Base-by-base conservation (phyloP, 495 filamentous ascomycete genomes). In the Talaromyces adpressus region DNA sequence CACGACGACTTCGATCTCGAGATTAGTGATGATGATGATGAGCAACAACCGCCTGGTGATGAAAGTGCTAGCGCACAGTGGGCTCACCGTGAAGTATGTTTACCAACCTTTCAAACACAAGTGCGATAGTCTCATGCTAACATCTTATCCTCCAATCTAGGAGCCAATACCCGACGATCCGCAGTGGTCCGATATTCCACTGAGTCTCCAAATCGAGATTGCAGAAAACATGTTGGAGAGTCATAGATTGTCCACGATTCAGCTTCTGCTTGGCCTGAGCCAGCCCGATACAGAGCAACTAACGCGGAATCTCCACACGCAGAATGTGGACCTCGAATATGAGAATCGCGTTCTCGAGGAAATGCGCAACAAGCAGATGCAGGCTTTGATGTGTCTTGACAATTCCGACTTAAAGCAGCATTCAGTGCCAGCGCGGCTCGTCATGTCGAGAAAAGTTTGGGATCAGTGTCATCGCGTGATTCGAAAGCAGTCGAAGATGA, bases 161-260 rank as follows among this genome's bases (percentile, higher is more conserved):
- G 41, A 52, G 22, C 22, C 23, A 32, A 12, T 62, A 18, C 29
- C 45, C 47, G 52, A 41, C 6, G 34, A 68, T 60, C 71, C 72
- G 4, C 34, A 68, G 30, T 79, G 78, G 79, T 53, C 53, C 25
- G 74, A 81, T 52, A 63, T 82, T 6, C 65, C 65, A 0, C 63
- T 36, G 8, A 65, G 68, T 2, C 64, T 81, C 23, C 71, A 75
- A 64, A 63, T 72, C 0, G 77, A 81, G 47, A 77, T 77, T 25
- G 54, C 73, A 12, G 62, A 70, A 12, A 77, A 72, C 47, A 65
- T 77, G 14, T 57, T 75, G n/a, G 61, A 69, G 16, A 34, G 23
- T 11, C 22, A 62, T 41, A 66, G 18, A 7, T 73, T 71, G 68
- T n/a, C 58, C 1, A 62, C 25, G 4, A 57, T 66, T 3, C 65